A percentile compares a stretch with the other conserved stretches of the same genome.
Evolutionary conservation across 2,329 filamentous ascomycete species (phyloP).

Genomic region (Hypomyces rosellus): DNA sequence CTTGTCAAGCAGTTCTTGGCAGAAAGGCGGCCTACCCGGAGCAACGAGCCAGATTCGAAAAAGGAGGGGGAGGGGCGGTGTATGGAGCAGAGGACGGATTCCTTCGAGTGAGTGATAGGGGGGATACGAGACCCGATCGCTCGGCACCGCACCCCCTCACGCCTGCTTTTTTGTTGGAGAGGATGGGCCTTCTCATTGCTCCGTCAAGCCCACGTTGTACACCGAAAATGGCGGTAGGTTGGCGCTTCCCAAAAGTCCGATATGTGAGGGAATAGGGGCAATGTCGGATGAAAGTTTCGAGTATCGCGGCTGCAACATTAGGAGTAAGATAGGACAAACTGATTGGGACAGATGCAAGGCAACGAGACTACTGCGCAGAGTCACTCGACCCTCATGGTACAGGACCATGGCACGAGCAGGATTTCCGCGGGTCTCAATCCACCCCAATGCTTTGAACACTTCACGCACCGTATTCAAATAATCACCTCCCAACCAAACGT

Average conservation of each 20-base stretch:
- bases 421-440: too few relatives aligned
- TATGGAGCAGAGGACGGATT: neutral
- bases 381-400: too few relatives aligned
- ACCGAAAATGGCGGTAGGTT: neutral
- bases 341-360: too few relatives aligned
- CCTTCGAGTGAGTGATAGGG: neutral
- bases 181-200: conserved; percentile 6
- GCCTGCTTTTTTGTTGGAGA: neutral
- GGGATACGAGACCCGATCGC: neutral
- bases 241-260: conserved; percentile 1
- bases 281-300: neutral
- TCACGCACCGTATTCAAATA: too few relatives aligned
- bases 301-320: neutral
- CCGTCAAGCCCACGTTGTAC: conserved; percentile 5
- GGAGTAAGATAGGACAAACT: too few relatives aligned
- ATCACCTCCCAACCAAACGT: too few relatives aligned
- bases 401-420: too few relatives aligned
- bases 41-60: neutral
- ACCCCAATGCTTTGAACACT: too few relatives aligned
- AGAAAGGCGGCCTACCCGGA: neutral
- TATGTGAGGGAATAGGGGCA: neutral
- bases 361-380: too few relatives aligned
- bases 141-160: neutral
- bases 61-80: neutral
- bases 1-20: neutral